Base-by-base conservation (phyloP, 495 filamentous ascomycete genomes). In the Daldinia grandis region DNA sequence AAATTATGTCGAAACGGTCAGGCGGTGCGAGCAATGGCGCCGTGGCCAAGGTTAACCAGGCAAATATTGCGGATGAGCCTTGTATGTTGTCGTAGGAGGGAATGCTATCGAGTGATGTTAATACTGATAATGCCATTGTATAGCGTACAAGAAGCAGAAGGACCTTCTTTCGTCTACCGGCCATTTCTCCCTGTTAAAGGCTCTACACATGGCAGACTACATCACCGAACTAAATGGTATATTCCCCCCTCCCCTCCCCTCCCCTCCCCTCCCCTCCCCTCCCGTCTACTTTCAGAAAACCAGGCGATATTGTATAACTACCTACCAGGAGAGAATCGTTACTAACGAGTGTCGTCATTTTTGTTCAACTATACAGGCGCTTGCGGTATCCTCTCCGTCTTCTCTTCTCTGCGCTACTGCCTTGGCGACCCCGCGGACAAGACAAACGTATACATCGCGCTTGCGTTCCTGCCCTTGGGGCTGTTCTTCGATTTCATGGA, bases 401-500 rank as follows among this genome's bases (percentile, higher is more conserved):
- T 98, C 82, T 94, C 95, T 15, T 97, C 95, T 37, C 87, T 99
- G 85, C 93, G 94, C 42, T 98, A 98, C 84, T 95, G 91, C 79
- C 85, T 97, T 69, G 90, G 90, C 69, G 89, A 91, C 53, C 87
- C 92, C 3, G 73, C 84, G 35, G 83, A 90, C 53, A 83, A 88
- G 71, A 77, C 80, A 15, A 86, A 91, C 71, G 81, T 98, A 28
- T 98, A 90, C 86, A 78, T 88, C 25, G 95, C 96, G 17, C 89
- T 99, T 53, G 87, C 81, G 0, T 92, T 98, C 78, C 92, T 98
- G 83, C 95, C 95, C 2, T 91, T 98, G 31, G 95, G 94, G 2
- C 86, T 98, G 3, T 98, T 98, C 83, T 99, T 99, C 79, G 95
- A 99, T 78, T 97, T 97, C 76, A 93, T 98, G 89, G 95, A 99